Percentiles rank a stretch among this genome's conserved stretches.
These are phyloP conservation scores for Aspergillus campestris DNA, from an alignment of 495 filamentous ascomycete genomes.

Conservation along the genomic window DNA sequence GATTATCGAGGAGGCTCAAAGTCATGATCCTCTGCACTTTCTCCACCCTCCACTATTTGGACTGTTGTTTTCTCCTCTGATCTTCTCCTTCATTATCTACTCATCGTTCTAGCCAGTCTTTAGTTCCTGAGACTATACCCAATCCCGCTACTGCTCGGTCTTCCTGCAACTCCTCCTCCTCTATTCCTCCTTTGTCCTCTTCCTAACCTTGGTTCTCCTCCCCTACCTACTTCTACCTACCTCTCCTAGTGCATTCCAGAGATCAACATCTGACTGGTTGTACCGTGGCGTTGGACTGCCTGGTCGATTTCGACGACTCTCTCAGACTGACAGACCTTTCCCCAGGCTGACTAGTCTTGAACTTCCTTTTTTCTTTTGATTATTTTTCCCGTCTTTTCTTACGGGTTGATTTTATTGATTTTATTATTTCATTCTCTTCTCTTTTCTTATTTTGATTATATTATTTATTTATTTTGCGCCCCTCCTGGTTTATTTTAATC, in stretches of 20 bases:
- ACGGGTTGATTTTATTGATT: not conserved
- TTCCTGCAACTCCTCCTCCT: not conserved
- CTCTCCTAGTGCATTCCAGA: not conserved
- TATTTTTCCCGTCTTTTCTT: constrained; percentile 3
- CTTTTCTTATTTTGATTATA: not conserved
- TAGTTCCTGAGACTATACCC: not conserved
- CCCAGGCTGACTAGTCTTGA: not conserved
- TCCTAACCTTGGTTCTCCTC: not conserved
- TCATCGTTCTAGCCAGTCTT: not conserved
- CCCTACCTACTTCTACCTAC: not conserved
- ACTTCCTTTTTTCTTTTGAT: constrained; percentile 3
- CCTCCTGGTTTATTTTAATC: too few relatives aligned
- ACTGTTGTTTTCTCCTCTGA: not conserved
- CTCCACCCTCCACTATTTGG: not conserved
- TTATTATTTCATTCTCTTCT: not conserved
- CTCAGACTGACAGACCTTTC: not conserved
- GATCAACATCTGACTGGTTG: constrained; percentile 16
- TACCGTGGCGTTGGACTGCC: constrained; percentile 9
- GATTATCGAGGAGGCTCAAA: constrained; percentile 11
- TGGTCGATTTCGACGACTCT: constrained; percentile 1
- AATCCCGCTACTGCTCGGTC: not conserved
- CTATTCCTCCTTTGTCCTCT: not conserved
- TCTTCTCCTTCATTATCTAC: not conserved
- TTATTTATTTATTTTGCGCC: not conserved
- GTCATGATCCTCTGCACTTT: constrained; percentile 2